Conservation (phyloP, 169 alveolate genomes). For the Babesia microti region DNA sequence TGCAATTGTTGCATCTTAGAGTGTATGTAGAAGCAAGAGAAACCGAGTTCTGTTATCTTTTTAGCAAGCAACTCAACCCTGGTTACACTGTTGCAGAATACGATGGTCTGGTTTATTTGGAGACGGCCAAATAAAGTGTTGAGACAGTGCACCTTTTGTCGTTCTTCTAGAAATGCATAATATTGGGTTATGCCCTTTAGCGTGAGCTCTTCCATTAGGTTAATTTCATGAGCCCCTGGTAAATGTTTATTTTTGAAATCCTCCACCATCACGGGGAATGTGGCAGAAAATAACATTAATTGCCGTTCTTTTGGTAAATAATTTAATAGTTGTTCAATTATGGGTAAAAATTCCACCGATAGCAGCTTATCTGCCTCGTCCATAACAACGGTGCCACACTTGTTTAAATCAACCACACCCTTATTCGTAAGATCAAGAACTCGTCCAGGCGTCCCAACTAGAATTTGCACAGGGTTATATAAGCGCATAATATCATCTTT, state of each 20-base stretch:
- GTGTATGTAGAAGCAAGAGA: slow-evolving; percentile 95
- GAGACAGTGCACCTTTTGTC: slow-evolving; percentile 95
- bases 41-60: slow-evolving; percentile 97
- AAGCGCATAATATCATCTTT: slow-evolving; percentile 92
- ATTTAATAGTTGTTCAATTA: slow-evolving; percentile 85
- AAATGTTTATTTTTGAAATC: slow-evolving; percentile 87
- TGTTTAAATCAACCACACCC: slow-evolving; percentile 81
- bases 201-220: slow-evolving; percentile 96
- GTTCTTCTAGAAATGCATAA: slow-evolving; percentile 95
- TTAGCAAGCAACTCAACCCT: slow-evolving; percentile 97
- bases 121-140: slow-evolving; percentile 86
- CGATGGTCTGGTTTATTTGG: slow-evolving; percentile 95
- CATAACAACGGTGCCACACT: slow-evolving; percentile 82
- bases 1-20: slow-evolving; percentile 93
- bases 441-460: slow-evolving; percentile 99
- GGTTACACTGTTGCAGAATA: slow-evolving; percentile 95
- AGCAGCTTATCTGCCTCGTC: slow-evolving; percentile 98
- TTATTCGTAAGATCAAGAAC: slow-evolving; percentile 88
- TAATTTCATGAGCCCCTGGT: slow-evolving; percentile 91
- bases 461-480: slow-evolving; percentile 86
- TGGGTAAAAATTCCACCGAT: slow-evolving; percentile 92
- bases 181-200: slow-evolving; percentile 96
- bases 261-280: slow-evolving; percentile 95
- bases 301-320: slow-evolving; percentile 84
- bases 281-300: slow-evolving; percentile 94